Conservation (phyloP, 495 filamentous ascomycete species). For the Talaromyces trachyspermus region DNA sequence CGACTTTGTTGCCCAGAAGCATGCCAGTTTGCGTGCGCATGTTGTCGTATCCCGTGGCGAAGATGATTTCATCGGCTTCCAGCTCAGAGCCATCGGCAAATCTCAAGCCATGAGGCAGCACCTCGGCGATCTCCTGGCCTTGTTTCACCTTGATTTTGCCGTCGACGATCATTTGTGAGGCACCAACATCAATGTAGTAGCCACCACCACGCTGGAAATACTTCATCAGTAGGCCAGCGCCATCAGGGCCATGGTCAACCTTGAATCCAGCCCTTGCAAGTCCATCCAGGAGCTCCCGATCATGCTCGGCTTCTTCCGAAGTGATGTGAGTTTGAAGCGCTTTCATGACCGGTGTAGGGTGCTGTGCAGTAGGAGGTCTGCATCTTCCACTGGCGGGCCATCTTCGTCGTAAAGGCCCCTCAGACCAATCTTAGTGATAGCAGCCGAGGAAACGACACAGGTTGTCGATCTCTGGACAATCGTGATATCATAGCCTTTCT, state of each 20-base stretch:
- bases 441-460: conserved; percentile 54
- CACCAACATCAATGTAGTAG: conserved; percentile 74
- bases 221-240: conserved; percentile 61
- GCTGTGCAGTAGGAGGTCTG: conserved; percentile 54
- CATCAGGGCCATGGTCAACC: conserved; percentile 58
- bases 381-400: conserved; percentile 48
- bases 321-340: conserved; percentile 47
- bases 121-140: conserved; percentile 53
- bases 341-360: conserved; percentile 50
- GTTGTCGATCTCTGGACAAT: conserved; percentile 75
- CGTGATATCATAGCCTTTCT: conserved; percentile 78
- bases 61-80: conserved; percentile 71
- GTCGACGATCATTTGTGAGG: conserved; percentile 62
- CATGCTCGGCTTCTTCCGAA: conserved; percentile 30
- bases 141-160: conserved; percentile 73
- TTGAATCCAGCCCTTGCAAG: conserved; percentile 61
- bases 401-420: conserved; percentile 56
- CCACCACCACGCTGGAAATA: conserved; percentile 70
- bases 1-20: conserved; percentile 67
- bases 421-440: conserved; percentile 45
- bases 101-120: conserved; percentile 51
- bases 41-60: conserved; percentile 78
- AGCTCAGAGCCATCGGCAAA: conserved; percentile 62
- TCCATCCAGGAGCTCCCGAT: conserved; percentile 49
- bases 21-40: conserved; percentile 55